phyloP scores from a whole-genome alignment of 2,329 filamentous ascomycete genomes.

The Penicillium thymicola region DNA sequence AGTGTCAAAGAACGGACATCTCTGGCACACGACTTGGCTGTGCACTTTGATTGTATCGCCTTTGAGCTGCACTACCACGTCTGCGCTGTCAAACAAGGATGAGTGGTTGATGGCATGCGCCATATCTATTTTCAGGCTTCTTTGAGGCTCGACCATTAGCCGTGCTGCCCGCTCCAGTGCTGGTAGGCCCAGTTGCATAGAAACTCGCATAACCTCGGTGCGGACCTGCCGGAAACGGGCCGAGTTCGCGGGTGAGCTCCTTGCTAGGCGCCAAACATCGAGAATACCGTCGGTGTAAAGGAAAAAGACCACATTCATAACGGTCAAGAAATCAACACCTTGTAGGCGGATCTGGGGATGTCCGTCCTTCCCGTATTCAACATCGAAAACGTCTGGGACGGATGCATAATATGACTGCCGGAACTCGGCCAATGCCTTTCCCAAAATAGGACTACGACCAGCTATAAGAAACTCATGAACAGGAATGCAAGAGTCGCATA shows the following conservation, averaged over 20 bases:
- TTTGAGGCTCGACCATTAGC: conserved; percentile 65
- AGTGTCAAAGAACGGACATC: conserved; percentile 89
- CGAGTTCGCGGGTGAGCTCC: conserved; percentile 61
- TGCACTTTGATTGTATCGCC: conserved; percentile 69
- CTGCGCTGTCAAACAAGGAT: conserved; percentile 72
- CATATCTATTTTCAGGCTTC: conserved; percentile 67
- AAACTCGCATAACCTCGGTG: conserved; percentile 82
- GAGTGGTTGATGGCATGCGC: conserved; percentile 64
- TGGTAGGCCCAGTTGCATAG: conserved; percentile 65
- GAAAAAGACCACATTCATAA: conserved; percentile 77
- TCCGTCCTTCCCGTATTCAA: conserved; percentile 52
- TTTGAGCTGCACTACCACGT: conserved; percentile 75
- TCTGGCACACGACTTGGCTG: conserved; percentile 71
- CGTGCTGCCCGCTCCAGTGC: conserved; percentile 74
- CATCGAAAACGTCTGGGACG: conserved; percentile 58
- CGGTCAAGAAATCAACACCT: conserved; percentile 69
- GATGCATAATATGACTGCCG: conserved; percentile 54
- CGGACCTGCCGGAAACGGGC: conserved; percentile 76
- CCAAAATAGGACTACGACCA: conserved; percentile 68
- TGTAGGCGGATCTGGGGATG: conserved; percentile 63
- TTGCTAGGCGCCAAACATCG: conserved; percentile 81
- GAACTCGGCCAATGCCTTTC: conserved; percentile 59
- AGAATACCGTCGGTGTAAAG: conserved; percentile 75
- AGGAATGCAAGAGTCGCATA: conserved; percentile 70
- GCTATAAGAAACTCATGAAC: conserved; percentile 78